Conservation (phyloP, 345 rosid genomes). For the Eucalyptus melliodora region DNA sequence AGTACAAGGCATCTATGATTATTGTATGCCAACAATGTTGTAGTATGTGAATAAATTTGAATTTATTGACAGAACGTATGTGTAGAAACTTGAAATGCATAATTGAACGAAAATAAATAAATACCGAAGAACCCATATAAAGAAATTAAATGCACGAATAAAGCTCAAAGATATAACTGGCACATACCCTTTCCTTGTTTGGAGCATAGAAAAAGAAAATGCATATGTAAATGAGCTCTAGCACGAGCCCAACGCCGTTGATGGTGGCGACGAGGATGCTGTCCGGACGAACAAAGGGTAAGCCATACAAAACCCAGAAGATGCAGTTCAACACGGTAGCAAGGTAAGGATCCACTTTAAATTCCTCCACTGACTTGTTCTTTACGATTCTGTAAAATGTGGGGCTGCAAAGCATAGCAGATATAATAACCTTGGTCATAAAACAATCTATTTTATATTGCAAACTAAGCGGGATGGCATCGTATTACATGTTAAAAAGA, state of each 20-base stretch:
- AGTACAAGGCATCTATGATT: not conserved
- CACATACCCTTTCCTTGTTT: not conserved
- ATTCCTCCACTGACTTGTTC: slow-evolving; percentile 26
- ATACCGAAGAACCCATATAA: not conserved
- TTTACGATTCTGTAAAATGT: slow-evolving; percentile 21
- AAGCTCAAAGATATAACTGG: not conserved
- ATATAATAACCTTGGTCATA: not conserved
- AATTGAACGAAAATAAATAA: not conserved
- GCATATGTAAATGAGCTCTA: slow-evolving; percentile 14
- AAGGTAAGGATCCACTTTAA: slow-evolving; percentile 25
- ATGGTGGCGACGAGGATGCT: slow-evolving; percentile 26
- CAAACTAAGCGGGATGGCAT: not conserved
- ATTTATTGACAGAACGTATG: not conserved
- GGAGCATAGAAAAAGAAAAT: slow-evolving; percentile 8
- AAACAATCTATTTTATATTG: not conserved
- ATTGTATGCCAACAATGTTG: not conserved
- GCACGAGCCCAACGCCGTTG: slow-evolving; percentile 17
- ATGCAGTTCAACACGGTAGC: slow-evolving; percentile 21
- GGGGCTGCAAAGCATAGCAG: slow-evolving; percentile 12
- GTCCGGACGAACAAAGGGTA: slow-evolving; percentile 23
- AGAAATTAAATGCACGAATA: too few species aligned
- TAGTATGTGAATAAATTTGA: not conserved
- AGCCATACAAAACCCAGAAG: slow-evolving; percentile 27
- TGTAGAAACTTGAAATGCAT: not conserved
- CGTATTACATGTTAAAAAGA: not conserved